Conservation (phyloP, 306 rosid genomes). For the Cicer bijugum region DNA sequence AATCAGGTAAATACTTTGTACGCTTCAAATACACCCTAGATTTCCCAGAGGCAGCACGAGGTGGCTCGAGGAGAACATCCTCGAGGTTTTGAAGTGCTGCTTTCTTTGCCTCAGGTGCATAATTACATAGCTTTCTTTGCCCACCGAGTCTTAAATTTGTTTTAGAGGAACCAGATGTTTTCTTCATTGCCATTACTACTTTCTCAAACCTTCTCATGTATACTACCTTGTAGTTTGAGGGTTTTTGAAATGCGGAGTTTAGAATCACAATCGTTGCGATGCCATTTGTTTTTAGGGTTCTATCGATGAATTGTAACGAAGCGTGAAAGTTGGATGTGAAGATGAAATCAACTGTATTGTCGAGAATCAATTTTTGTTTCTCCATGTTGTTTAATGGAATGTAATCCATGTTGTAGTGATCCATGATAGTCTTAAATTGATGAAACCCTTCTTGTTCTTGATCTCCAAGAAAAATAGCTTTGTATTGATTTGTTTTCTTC, state of each 20-base stretch:
- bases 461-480: slow-evolving; percentile 45
- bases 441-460: slow-evolving; percentile 6
- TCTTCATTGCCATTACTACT: slow-evolving; percentile 60
- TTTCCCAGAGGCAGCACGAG: slow-evolving; percentile 64
- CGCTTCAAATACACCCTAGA: slow-evolving; percentile 64
- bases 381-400: slow-evolving; percentile 41
- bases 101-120: slow-evolving; percentile 58
- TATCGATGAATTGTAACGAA: slow-evolving; percentile 54
- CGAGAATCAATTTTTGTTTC: slow-evolving; percentile 39
- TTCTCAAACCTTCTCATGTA: slow-evolving; percentile 50
- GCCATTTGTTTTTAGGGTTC: slow-evolving; percentile 36
- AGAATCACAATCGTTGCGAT: slow-evolving; percentile 39
- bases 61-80: slow-evolving; percentile 83
- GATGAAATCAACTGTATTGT: slow-evolving; percentile 49
- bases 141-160: background rate
- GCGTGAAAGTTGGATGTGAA: slow-evolving; percentile 46
- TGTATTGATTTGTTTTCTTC: slow-evolving; percentile 28
- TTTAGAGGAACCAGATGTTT: background rate
- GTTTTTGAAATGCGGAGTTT: slow-evolving; percentile 17
- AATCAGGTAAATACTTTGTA: slow-evolving; percentile 69
- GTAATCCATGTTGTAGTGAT: slow-evolving; percentile 46
- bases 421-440: slow-evolving; percentile 21
- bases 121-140: slow-evolving; percentile 50
- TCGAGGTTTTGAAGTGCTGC: slow-evolving; percentile 73
- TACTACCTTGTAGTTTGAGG: slow-evolving; percentile 51